A percentile compares a stretch with the other conserved stretches of the same genome.
These are phyloP conservation scores for Aspergillus biplanus DNA, from an alignment of 495 filamentous ascomycete species.

Conservation along the genomic window DNA sequence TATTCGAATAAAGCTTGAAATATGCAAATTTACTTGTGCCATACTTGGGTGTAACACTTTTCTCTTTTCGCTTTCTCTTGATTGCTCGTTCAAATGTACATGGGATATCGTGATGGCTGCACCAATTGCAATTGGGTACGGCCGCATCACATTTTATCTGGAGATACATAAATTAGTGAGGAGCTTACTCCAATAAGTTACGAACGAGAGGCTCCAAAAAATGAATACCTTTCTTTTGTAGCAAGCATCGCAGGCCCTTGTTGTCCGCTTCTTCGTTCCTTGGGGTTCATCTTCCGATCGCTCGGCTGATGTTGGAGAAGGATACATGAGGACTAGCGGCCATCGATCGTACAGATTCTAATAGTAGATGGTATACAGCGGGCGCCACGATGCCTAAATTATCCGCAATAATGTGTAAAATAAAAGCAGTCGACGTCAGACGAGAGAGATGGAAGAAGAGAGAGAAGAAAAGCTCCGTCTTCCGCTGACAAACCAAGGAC, in stretches of 20 bases:
- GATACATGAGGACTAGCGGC: constrained; percentile 24
- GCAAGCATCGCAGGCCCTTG: constrained; percentile 55
- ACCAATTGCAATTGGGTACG: constrained; percentile 54
- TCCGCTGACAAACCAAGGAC: no score
- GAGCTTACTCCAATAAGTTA: neutral
- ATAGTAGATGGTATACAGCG: neutral
- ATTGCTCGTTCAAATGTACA: constrained; percentile 52
- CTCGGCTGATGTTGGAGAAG: constrained; percentile 25
- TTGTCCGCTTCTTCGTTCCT: constrained; percentile 33
- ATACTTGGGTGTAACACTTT: constrained; percentile 29
- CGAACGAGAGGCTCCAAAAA: neutral
- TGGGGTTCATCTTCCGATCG: constrained; percentile 26
- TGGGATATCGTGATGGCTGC: constrained; percentile 51
- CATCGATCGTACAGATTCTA: neutral
- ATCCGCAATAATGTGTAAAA: no score
- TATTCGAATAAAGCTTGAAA: neutral
- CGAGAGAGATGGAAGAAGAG: no score
- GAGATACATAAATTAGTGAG: neutral
- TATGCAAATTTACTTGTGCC: neutral
- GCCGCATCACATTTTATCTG: constrained; percentile 58
- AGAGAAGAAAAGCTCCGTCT: no score
- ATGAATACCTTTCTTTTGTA: constrained; percentile 50
- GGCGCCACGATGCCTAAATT: no score
- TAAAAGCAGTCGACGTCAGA: neutral
- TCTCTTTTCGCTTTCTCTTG: constrained; percentile 39